A percentile compares a stretch with the other conserved stretches of the same genome.
phyloP scores from a whole-genome alignment of 305 asterid species.

The Caryopteris hybrid region DNA sequence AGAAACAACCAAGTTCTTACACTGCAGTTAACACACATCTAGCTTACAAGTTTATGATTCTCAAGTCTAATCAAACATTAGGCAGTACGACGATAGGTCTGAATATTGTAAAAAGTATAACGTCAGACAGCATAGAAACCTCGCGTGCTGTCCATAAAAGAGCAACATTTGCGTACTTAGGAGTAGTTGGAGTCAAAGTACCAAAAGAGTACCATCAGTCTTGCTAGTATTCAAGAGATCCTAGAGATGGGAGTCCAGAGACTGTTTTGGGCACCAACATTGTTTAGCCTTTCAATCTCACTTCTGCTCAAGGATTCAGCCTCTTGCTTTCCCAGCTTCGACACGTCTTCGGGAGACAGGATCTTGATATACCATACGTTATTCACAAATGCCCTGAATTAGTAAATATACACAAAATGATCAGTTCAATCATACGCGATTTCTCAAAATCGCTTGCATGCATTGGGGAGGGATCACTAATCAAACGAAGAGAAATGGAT shows the following conservation, averaged over 20 bases:
- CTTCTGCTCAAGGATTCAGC: constrained; percentile 44
- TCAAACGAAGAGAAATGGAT: too few relatives aligned
- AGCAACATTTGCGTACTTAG: neutral
- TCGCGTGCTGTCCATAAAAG: neutral
- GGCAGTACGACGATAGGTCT: neutral
- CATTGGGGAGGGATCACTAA: too few relatives aligned
- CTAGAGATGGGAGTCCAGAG: constrained; percentile 49
- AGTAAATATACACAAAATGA: neutral
- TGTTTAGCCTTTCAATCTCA: constrained; percentile 41
- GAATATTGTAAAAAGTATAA: neutral
- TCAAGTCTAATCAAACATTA: constrained; percentile 1
- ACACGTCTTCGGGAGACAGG: constrained; percentile 85
- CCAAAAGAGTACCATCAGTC: neutral
- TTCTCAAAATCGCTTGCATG: too few relatives aligned
- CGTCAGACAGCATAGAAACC: constrained; percentile 1
- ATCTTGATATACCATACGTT: constrained; percentile 96
- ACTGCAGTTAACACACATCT: neutral
- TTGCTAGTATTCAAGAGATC: constrained; percentile 46
- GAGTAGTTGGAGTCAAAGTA: neutral
- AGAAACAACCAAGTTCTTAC: neutral
- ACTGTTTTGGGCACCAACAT: constrained; percentile 32
- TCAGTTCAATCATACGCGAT: too few relatives aligned
- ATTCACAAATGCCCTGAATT: constrained; percentile 92
- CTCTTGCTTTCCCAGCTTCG: constrained; percentile 71
- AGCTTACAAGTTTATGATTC: neutral